Base-by-base conservation (phyloP, 2,329 filamentous ascomycete genomes). In the Colletotrichum chlorophyti region DNA sequence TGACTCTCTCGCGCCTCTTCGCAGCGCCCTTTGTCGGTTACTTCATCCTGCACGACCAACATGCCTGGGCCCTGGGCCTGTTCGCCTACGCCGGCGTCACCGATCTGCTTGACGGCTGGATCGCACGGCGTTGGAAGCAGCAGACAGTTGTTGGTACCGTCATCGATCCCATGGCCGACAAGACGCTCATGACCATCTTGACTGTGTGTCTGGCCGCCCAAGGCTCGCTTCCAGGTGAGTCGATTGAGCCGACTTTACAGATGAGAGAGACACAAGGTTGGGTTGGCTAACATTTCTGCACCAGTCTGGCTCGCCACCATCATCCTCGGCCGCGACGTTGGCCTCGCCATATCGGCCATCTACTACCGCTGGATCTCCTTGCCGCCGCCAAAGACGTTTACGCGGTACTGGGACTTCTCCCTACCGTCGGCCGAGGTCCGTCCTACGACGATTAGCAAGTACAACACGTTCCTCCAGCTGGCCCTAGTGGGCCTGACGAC, bases 341-440 rank as follows among this genome's bases (percentile, higher is more conserved):
- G 88, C 17, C 83, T 99, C 5, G 93, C 84, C 23, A 82, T 97
- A 19, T 87, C 93, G 2, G 95, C 95, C 21, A 88, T 99, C 65
- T 98, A 97, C 78, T 98, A 95, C 74, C 89, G 95, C 63, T 98
- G 92, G 85, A 96, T 97, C 64, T 96, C 91, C 2, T 83, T 99
- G 6, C 95, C 95, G 0, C 88, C 91, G 0, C 95, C 95, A 2
- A 98, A 98, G 76, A 98, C 95, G 0, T 91, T 97, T 74, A 77
- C 84, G 15, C 82, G 95, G 15, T 99, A 98, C 75, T 99, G 95
- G 95, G 95, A 99, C 75, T 98, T 99, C 70, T 94, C 91, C 3
- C 83, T 99, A 12, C 95, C 91, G 2, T 91, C 88, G 34, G 91
- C 91, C 3, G 91, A 95, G 74, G 91, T 96, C 6, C 89, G 86